Percentiles rank a stretch among this genome's conserved stretches.
Conservation (phyloP, 805 yeast species). For the Candida ulmi region DNA sequence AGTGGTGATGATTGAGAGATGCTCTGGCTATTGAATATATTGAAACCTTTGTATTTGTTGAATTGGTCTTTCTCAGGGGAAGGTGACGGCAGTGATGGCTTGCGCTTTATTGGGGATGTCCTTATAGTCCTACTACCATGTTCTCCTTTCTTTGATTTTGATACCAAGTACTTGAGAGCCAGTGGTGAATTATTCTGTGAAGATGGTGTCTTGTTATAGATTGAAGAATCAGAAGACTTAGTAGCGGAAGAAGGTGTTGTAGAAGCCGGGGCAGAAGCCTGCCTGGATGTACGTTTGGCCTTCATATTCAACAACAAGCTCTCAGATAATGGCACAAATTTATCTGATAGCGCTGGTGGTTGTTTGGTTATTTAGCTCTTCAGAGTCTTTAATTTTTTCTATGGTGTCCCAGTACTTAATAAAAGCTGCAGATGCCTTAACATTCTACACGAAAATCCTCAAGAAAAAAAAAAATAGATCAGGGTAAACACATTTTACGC, state of each 20-base stretch:
- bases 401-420: too few relatives aligned
- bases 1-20: slow-evolving; percentile 20
- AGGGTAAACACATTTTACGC: too few relatives aligned
- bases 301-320: too few relatives aligned
- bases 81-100: slow-evolving; percentile 17
- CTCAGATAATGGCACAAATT: too few relatives aligned
- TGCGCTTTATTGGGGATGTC: slow-evolving; percentile 15
- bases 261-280: neutral
- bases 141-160: neutral
- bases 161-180: neutral
- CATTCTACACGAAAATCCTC: too few relatives aligned
- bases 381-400: too few relatives aligned
- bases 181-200: neutral
- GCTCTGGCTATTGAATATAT: neutral
- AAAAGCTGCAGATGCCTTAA: too few relatives aligned
- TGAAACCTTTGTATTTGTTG: neutral
- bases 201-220: neutral
- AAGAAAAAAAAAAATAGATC: too few relatives aligned
- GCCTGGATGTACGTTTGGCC: too few relatives aligned
- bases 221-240: neutral
- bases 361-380: too few relatives aligned
- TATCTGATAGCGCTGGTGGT: too few relatives aligned
- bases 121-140: neutral
- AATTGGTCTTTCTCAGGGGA: slow-evolving; percentile 15
- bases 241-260: neutral